These are phyloP conservation scores for Verbascum thapsus DNA, from an alignment of 257 asterid species.

Conservation along the genomic window DNA sequence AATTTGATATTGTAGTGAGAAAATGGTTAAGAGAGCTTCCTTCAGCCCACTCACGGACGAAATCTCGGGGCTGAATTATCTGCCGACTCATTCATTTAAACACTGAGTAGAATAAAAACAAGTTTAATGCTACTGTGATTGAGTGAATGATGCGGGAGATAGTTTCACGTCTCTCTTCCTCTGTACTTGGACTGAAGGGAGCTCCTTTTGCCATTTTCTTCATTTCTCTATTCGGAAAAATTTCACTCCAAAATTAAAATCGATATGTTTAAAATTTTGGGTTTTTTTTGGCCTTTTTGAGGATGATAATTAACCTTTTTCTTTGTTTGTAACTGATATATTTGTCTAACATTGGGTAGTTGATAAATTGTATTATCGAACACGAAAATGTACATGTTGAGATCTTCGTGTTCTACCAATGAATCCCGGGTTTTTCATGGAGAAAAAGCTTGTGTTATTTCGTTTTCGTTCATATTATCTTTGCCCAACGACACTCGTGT, in stretches of 20 bases:
- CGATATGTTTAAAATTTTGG: background rate
- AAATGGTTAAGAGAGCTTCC: constrained; percentile 73
- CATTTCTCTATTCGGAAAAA: constrained; percentile 8
- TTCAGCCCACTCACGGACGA: constrained; percentile 79
- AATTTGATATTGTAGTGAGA: constrained; percentile 33
- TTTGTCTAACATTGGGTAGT: background rate
- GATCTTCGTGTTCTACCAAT: too few relatives aligned
- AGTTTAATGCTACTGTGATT: constrained; percentile 57
- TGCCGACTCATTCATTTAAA: constrained; percentile 81
- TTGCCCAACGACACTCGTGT: too few relatives aligned
- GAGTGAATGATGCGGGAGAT: constrained; percentile 96
- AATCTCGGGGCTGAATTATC: constrained; percentile 66
- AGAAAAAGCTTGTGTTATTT: too few relatives aligned
- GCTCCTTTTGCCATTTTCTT: constrained; percentile 58
- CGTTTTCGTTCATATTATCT: too few relatives aligned
- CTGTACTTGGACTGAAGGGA: constrained; percentile 88
- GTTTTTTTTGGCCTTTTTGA: background rate
- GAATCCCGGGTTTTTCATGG: too few relatives aligned
- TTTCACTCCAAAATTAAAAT: too few relatives aligned
- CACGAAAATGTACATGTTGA: background rate
- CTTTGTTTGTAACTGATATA: background rate
- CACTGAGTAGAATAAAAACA: constrained; percentile 52
- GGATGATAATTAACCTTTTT: background rate
- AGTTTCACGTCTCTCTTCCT: constrained; percentile 60
- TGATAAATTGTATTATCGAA: background rate